Evolutionary conservation across 2,329 filamentous ascomycete genomes (phyloP).

Genomic region (Corniculantispora saksenae): DNA sequence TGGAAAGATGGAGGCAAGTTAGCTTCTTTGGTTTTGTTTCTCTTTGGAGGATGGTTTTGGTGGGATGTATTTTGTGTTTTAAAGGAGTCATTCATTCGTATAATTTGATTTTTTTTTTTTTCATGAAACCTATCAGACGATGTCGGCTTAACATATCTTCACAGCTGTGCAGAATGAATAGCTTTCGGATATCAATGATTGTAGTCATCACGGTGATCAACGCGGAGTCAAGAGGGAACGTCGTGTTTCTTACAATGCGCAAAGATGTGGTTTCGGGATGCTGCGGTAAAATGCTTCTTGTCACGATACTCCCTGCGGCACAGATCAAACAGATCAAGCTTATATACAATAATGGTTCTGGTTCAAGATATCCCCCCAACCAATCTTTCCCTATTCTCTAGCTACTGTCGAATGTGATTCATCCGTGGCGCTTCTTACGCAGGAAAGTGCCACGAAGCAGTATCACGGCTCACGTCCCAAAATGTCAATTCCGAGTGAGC

Average conservation of each 20-base stretch:
- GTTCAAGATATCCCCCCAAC: background rate
- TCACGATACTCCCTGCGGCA: too few species aligned
- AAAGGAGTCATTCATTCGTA: background rate
- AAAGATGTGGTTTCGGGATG: too few species aligned
- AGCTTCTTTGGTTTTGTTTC: conserved; percentile 1
- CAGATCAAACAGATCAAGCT: too few species aligned
- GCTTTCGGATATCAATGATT: background rate
- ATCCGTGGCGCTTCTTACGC: background rate
- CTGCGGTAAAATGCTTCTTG: too few species aligned
- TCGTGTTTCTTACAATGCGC: background rate
- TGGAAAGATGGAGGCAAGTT: conserved; percentile 10
- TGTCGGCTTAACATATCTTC: conserved; percentile 11
- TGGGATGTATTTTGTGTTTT: background rate
- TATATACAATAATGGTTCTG: background rate
- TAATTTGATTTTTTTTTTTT: background rate
- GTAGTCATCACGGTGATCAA: conserved; percentile 12
- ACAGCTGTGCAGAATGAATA: background rate
- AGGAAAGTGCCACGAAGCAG: background rate
- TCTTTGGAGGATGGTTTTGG: conserved; percentile 11
- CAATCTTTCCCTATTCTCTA: background rate
- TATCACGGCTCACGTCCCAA: too few species aligned
- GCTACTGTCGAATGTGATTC: conserved; percentile 5
- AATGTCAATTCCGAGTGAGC: background rate
- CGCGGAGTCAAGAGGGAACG: background rate
- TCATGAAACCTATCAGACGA: conserved; percentile 6